Evolutionary conservation across 305 asterid genomes (phyloP), one percentile per base, ranked within the genome.

Genomic region (Fraxinus platypoda): DNA sequence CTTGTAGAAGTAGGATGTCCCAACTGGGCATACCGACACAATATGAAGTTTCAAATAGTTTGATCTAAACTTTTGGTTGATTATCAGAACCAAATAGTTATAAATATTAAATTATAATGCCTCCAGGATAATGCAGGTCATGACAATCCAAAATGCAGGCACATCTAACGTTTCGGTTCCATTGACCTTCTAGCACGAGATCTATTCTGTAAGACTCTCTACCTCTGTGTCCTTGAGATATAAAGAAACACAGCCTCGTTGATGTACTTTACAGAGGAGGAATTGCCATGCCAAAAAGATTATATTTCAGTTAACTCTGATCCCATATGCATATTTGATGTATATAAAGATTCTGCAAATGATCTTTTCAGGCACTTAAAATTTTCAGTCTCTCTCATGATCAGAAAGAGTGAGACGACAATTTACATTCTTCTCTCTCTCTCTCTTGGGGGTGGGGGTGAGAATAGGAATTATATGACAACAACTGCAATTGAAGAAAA

Each of bases 401-500:
- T 59, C 71, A 59, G 71, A 19, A 19, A 59, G 71, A 21, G 71
- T 19, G 71, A 15, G 0, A 59, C 15, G 4, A 8, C 71, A 19
- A 59, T 59, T 19, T 59, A 5, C 66, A 57, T 57, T 57, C 26
- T 6, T 21, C 7, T 8, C 5, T 21, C 4, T 59, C n/a, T 66
- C 35, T 68, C 37, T 68, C 37, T 23, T 1, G 34, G 19, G 74
- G 37, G 21, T 25, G 74, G 37, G 34, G 19, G 41, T 15, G 37
- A 19, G 41, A 12, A 28, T 13, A 70, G 41, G 19, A 66, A 66
- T 26, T 13, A 26, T 71, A 31, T 70, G 38, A 70, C 23, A 26
- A 28, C 21, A 71, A 71, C 41, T 71, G 76, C 43, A 82, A 35
- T 25, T 78, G 52, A 38, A 68, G 73, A 68, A 82, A 73, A 49